A percentile compares a stretch with the other conserved stretches of the same genome.
Evolutionary conservation across 108 stramenopile genomes (phyloP).

Genomic region (Nitzschia sp.): DNA sequence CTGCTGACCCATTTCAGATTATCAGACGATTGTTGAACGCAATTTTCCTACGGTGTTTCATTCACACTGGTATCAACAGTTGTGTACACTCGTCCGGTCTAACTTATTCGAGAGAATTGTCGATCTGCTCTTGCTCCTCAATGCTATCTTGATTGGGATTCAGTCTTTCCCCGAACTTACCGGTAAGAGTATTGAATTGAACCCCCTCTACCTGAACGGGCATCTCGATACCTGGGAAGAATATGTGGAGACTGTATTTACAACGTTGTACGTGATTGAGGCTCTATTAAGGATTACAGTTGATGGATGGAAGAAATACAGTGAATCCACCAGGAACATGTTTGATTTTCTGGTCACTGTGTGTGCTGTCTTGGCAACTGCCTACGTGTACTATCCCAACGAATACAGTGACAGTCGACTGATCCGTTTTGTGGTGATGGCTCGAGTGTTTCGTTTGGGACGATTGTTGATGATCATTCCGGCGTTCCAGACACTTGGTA

Average conservation of each 20-base stretch:
- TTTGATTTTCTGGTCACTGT: conserved; percentile 74
- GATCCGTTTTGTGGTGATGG: conserved; percentile 76
- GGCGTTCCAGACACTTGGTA: conserved; percentile 58
- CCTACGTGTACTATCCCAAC: conserved; percentile 74
- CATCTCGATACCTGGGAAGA: conserved; percentile 67
- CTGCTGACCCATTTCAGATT: conserved; percentile 22
- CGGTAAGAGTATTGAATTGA: conserved; percentile 41
- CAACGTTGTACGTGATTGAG: conserved; percentile 64
- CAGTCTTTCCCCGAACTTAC: conserved; percentile 68
- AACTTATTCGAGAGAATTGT: conserved; percentile 51
- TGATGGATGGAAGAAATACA: conserved; percentile 64
- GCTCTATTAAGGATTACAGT: conserved; percentile 59
- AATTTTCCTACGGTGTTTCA: conserved; percentile 47
- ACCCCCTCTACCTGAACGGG: conserved; percentile 32
- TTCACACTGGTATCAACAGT: conserved; percentile 35
- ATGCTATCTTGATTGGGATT: conserved; percentile 63
- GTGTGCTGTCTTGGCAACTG: conserved; percentile 47
- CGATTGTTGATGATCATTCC: conserved; percentile 57
- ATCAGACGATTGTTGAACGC: conserved; percentile 48
- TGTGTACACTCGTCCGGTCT: conserved; percentile 45
- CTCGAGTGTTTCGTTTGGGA: conserved; percentile 63
- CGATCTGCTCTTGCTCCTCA: conserved; percentile 63
- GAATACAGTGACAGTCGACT: conserved; percentile 50
- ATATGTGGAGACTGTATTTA: conserved; percentile 58
- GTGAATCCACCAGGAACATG: conserved; percentile 52